Evolutionary conservation across 116 monocot species (phyloP).

Genomic region (Phalaenopsis hybrid): DNA sequence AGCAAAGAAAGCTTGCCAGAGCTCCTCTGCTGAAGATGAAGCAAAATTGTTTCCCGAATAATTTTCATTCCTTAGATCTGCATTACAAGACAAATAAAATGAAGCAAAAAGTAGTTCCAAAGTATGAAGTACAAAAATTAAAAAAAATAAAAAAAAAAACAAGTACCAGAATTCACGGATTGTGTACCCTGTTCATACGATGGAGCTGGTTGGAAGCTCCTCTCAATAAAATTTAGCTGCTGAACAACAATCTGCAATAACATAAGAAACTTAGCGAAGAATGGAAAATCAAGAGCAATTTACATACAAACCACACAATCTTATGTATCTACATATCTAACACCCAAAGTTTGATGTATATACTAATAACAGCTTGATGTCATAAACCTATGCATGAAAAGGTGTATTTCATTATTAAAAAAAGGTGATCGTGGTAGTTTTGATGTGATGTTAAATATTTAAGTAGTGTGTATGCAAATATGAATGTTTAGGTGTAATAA

Average conservation of each 20-base stretch:
- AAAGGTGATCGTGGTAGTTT: too few relatives aligned
- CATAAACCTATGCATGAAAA: too few relatives aligned
- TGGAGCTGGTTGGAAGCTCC: slow-evolving; percentile 36
- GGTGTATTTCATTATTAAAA: too few relatives aligned
- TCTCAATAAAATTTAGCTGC: slow-evolving; percentile 75
- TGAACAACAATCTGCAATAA: slow-evolving; percentile 66
- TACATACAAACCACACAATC: too few relatives aligned
- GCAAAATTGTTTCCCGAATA: slow-evolving; percentile 24
- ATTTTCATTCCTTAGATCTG: slow-evolving; percentile 29
- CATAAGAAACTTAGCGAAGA: neutral
- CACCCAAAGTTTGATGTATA: too few relatives aligned
- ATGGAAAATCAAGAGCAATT: neutral
- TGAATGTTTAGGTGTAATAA: too few relatives aligned
- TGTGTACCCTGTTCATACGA: slow-evolving; percentile 40
- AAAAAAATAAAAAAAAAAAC: neutral
- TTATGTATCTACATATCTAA: too few relatives aligned
- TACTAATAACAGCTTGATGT: too few relatives aligned
- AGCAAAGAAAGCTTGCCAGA: slow-evolving; percentile 96
- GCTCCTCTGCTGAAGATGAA: slow-evolving; percentile 41
- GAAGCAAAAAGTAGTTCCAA: neutral
- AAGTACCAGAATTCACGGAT: slow-evolving; percentile 36
- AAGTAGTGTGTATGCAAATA: too few relatives aligned
- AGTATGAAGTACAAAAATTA: neutral
- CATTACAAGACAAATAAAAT: neutral
- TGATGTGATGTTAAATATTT: too few relatives aligned